Evolutionary conservation across 2,329 filamentous ascomycete species (phyloP).

Genomic region (Colletotrichum chrysophilum): DNA sequence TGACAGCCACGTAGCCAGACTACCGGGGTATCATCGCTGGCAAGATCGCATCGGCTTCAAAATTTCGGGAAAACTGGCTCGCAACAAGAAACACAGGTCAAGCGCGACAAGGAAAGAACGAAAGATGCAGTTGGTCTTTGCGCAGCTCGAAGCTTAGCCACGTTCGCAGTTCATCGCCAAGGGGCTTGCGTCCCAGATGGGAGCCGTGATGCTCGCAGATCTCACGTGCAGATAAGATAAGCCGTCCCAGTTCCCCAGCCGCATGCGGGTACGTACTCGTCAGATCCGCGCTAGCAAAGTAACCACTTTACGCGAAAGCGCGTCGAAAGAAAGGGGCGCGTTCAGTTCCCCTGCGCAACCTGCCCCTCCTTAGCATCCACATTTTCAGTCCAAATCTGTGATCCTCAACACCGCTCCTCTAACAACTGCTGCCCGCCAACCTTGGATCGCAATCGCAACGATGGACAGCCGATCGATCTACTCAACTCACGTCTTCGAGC

Average conservation of each 20-base stretch:
- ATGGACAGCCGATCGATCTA: conserved; percentile 94
- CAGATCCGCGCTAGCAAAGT: not conserved
- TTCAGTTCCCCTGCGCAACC: conserved; percentile 12
- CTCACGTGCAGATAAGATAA: conserved; percentile 6
- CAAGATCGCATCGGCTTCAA: not conserved
- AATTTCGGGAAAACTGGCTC: not conserved
- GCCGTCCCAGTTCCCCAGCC: not conserved
- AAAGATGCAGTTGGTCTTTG: conserved; percentile 6
- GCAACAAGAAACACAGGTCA: not conserved
- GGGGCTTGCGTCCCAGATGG: not conserved
- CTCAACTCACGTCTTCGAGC: conserved; percentile 80
- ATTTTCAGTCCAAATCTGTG: conserved; percentile 13
- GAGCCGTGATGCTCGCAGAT: not conserved
- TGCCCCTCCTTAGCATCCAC: conserved; percentile 18
- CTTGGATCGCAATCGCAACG: not conserved
- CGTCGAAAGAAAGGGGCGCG: conserved; percentile 4
- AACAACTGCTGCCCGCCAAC: not conserved
- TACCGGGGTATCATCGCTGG: conserved; percentile 58
- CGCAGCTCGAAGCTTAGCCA: conserved; percentile 16
- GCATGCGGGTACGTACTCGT: not conserved
- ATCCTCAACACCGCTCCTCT: conserved; percentile 3
- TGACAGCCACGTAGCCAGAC: conserved; percentile 38
- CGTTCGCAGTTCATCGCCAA: conserved; percentile 1
- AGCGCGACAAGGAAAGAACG: not conserved
- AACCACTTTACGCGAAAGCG: conserved; percentile 19